Evolutionary conservation across 768 basidiomycete genomes (phyloP).

Genomic region (Filobasidium floriforme): DNA sequence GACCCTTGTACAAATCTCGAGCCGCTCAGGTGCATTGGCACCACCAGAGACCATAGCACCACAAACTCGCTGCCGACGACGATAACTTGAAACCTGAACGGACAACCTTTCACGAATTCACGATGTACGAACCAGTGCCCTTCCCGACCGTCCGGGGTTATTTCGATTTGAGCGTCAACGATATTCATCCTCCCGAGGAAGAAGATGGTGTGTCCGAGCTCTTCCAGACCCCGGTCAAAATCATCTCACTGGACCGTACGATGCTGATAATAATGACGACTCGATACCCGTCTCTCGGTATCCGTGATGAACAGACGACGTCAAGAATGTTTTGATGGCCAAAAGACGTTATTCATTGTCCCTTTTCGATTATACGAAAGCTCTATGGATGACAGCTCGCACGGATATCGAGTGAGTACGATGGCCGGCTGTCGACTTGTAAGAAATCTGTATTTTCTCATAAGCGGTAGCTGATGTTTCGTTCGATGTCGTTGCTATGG

Average conservation of each 20-base stretch:
- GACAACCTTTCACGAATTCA: not conserved
- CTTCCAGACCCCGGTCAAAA: not conserved
- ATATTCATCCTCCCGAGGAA: not conserved
- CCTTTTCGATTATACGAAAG: slow-evolving; percentile 13
- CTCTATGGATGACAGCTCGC: not conserved
- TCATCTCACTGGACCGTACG: too few species aligned
- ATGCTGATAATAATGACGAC: not conserved
- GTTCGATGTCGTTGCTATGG: not conserved
- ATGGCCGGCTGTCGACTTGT: too few species aligned
- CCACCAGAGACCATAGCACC: too few species aligned
- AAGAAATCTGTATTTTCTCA: not conserved
- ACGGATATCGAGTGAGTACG: slow-evolving; percentile 3
- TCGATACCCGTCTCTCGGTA: not conserved
- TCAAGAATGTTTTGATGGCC: not conserved
- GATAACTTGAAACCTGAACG: not conserved
- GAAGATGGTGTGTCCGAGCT: not conserved
- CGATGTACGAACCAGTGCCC: not conserved
- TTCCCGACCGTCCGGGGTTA: not conserved
- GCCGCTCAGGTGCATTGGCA: too few species aligned
- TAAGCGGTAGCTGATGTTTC: not conserved
- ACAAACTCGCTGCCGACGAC: not conserved
- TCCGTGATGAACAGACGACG: not conserved
- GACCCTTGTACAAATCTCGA: too few species aligned
- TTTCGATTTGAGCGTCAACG: slow-evolving; percentile 8
- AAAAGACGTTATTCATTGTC: slow-evolving; percentile 11